Percentiles rank a stretch among this genome's conserved stretches.
phyloP scores from a whole-genome alignment of 2,329 filamentous ascomycete genomes.

The Dothideomycetes sp. region DNA sequence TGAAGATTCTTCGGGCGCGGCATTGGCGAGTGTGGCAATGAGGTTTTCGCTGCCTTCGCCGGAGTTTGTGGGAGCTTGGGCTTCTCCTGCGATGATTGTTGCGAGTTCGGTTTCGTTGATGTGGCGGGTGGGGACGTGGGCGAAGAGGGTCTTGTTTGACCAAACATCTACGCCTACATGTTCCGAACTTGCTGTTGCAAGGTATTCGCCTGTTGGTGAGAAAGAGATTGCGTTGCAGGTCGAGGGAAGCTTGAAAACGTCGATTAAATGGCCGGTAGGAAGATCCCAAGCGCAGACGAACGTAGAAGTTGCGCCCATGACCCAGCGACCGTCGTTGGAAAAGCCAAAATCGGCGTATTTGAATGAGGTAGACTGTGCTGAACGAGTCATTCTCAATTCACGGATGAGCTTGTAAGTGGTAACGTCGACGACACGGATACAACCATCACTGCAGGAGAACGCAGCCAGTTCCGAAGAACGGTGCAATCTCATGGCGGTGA shows the following conservation, averaged over 20 bases:
- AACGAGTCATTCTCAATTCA: slow-evolving; percentile 72
- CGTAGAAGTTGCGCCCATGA: slow-evolving; percentile 78
- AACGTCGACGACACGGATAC: slow-evolving; percentile 80
- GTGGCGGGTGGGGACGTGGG: slow-evolving; percentile 75
- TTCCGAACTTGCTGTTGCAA: slow-evolving; percentile 79
- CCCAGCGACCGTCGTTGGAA: slow-evolving; percentile 88
- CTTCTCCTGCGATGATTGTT: slow-evolving; percentile 42
- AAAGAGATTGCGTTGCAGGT: slow-evolving; percentile 80
- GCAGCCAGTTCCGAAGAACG: slow-evolving; percentile 75
- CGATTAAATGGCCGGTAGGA: slow-evolving; percentile 88
- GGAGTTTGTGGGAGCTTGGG: slow-evolving; percentile 53
- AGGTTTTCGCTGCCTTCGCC: slow-evolving; percentile 71
- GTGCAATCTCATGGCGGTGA: slow-evolving; percentile 73
- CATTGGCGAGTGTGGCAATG: slow-evolving; percentile 62
- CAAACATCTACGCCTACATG: slow-evolving; percentile 86
- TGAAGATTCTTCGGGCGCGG: slow-evolving; percentile 36
- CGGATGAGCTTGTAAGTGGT: slow-evolving; percentile 84
- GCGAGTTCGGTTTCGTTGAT: slow-evolving; percentile 69
- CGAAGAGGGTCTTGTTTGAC: slow-evolving; percentile 90
- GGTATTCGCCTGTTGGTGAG: slow-evolving; percentile 81
- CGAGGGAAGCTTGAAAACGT: slow-evolving; percentile 71
- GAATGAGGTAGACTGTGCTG: slow-evolving; percentile 18
- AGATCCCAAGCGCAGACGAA: slow-evolving; percentile 85
- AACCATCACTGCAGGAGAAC: slow-evolving; percentile 79
- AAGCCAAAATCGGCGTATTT: slow-evolving; percentile 45